A percentile compares a stretch with the other conserved stretches of the same genome.
Evolutionary conservation across 805 yeast genomes (phyloP).

Genomic region (Ogataea saltuana): DNA sequence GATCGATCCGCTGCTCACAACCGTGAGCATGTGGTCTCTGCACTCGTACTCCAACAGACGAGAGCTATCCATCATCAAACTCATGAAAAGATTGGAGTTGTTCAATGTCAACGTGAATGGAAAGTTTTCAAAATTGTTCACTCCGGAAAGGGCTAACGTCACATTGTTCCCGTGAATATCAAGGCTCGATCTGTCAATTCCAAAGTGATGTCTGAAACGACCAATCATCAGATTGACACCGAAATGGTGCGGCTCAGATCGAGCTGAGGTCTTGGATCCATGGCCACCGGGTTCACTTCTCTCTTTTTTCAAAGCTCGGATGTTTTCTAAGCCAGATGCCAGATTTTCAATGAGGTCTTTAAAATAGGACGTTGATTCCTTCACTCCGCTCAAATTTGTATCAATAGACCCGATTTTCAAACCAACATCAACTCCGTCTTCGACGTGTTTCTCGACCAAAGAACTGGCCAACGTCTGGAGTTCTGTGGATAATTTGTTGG

Average conservation of each 20-base stretch:
- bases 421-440: constrained; percentile 23
- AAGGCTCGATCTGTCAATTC: constrained; percentile 25
- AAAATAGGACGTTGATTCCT: constrained; percentile 5
- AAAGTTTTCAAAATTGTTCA: constrained; percentile 15
- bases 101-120: constrained; percentile 26
- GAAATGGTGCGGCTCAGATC: constrained; percentile 17
- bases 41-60: constrained; percentile 19
- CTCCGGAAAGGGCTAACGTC: constrained; percentile 19
- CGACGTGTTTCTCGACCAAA: constrained; percentile 18
- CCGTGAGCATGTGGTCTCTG: constrained; percentile 14
- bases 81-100: constrained; percentile 1
- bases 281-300: background rate
- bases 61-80: constrained; percentile 10
- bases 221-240: constrained; percentile 23
- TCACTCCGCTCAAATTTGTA: constrained; percentile 17
- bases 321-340: background rate
- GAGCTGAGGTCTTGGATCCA: no score
- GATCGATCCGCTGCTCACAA: constrained; percentile 26
- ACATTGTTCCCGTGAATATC: constrained; percentile 23
- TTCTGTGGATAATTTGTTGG: constrained; percentile 13
- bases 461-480: constrained; percentile 19
- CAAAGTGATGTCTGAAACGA: constrained; percentile 23
- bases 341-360: constrained; percentile 1
- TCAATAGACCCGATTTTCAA: constrained; percentile 21
- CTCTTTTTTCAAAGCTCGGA: background rate